Base-by-base conservation (phyloP, 768 basidiomycete genomes). In the Cyathus striatus region DNA sequence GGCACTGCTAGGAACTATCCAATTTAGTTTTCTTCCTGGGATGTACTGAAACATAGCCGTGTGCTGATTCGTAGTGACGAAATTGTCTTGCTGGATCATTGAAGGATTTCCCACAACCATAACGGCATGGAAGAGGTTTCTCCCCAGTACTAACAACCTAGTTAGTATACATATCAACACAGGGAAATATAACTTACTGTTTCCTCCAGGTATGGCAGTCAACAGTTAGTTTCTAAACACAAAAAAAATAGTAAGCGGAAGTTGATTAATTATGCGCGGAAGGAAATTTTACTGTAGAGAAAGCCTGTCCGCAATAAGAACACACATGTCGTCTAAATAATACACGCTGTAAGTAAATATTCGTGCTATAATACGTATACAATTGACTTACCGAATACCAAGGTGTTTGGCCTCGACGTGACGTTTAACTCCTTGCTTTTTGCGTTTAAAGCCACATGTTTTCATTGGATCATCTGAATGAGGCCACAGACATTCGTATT, bases 341-440 rank as follows among this genome's bases (percentile, higher is more conserved):
- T 21, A 39, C 26, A 6, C 14, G 27, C 10, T 30, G 13, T 36
- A 22, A 39, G 37, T 12, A 38, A 37, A 20, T 21, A 16, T 13
- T 39, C 14, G 30, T 22, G 17, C 6, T 14, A 37, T 9, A 14
- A 10, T 21, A 40, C 6, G 25, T 14, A 10, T 33, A 39, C 9
- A 46, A 32, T 14, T 17, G n/a, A 53, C 78, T 46, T 47, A 79
- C 83, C 76, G 79, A 50, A 76, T 68, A 40, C 73, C 68, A 36
- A 86, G 56, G 54, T 85, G 83, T 12, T 73, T 76, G 6, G 76
- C 75, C 57, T 80, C 72, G 37, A 86, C 69, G 56, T 86, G 83
- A 21, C 83, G 71, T 57, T 83, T 83, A 45, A 85, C 78, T 33
- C 82, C 68, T 55, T 83, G 82, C 57, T 79, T 82, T 54, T 79